Conservation (phyloP, 2,329 filamentous ascomycete genomes). For the Huntiella moniliformis region DNA sequence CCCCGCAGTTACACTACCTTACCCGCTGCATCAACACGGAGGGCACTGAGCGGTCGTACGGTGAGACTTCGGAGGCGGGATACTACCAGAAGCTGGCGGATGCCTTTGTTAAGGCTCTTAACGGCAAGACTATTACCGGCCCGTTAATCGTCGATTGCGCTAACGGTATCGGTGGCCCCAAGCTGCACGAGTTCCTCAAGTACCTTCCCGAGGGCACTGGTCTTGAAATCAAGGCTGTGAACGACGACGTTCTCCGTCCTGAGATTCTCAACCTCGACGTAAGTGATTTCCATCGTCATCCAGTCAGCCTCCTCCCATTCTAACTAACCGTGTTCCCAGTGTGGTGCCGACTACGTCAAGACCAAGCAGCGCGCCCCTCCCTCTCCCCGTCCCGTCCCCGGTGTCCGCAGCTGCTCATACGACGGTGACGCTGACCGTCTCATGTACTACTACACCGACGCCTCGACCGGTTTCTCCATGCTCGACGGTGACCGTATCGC, state of each 20-base stretch:
- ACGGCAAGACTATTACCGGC: constrained; percentile 54
- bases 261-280: constrained; percentile 79
- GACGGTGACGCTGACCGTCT: constrained; percentile 92
- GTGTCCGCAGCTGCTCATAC: constrained; percentile 71
- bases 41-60: constrained; percentile 71
- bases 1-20: constrained; percentile 94
- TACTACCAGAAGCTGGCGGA: constrained; percentile 86
- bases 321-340: constrained; percentile 28
- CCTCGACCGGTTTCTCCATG: constrained; percentile 69
- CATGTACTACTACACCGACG: constrained; percentile 84
- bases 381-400: constrained; percentile 54
- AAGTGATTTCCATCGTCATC: constrained; percentile 18
- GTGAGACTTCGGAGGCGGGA: constrained; percentile 69
- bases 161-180: constrained; percentile 89
- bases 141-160: constrained; percentile 78
- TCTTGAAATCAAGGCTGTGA: constrained; percentile 70
- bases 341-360: constrained; percentile 93
- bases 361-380: constrained; percentile 84
- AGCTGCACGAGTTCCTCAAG: constrained; percentile 72
- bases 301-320: background rate
- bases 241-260: constrained; percentile 81
- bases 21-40: constrained; percentile 88
- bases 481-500: constrained; percentile 95
- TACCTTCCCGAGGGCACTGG: constrained; percentile 51
- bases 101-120: constrained; percentile 71